phyloP scores from a whole-genome alignment of 225 moss, liverwort and hornwort genomes.

The Sphagnum contortum region DNA sequence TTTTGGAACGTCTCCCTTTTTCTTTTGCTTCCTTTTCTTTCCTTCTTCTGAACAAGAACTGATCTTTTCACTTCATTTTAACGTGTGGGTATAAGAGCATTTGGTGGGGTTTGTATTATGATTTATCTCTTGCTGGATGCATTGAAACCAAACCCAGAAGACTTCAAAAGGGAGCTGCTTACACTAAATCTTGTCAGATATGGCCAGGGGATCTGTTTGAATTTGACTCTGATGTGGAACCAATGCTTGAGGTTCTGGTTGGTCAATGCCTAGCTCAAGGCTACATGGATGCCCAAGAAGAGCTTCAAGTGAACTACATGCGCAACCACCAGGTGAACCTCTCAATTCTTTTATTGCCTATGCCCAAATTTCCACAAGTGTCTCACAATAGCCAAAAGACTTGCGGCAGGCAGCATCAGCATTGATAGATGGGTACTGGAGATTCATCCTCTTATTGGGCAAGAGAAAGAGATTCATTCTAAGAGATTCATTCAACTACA shows the following conservation, averaged over 20 bases:
- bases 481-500: background rate
- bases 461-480: background rate
- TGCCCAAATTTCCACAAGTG: background rate
- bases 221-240: constrained; percentile 31
- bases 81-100: background rate
- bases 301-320: constrained; percentile 15
- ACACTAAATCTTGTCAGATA: constrained; percentile 12
- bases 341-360: background rate
- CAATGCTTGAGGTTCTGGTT: constrained; percentile 40
- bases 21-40: background rate
- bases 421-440: too few species aligned
- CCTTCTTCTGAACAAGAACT: background rate
- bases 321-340: constrained; percentile 25
- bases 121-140: too few species aligned
- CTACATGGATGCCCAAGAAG: constrained; percentile 45
- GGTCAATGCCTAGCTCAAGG: constrained; percentile 41
- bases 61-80: background rate
- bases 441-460: too few species aligned
- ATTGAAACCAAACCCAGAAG: too few species aligned
- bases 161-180: too few species aligned
- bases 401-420: background rate
- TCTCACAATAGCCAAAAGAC: background rate
- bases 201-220: constrained; percentile 30
- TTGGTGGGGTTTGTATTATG: background rate
- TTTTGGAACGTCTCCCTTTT: too few species aligned